Evolutionary conservation across 176 grass and related monocot genomes (phyloP).

Genomic region (Elaeis guineensis): DNA sequence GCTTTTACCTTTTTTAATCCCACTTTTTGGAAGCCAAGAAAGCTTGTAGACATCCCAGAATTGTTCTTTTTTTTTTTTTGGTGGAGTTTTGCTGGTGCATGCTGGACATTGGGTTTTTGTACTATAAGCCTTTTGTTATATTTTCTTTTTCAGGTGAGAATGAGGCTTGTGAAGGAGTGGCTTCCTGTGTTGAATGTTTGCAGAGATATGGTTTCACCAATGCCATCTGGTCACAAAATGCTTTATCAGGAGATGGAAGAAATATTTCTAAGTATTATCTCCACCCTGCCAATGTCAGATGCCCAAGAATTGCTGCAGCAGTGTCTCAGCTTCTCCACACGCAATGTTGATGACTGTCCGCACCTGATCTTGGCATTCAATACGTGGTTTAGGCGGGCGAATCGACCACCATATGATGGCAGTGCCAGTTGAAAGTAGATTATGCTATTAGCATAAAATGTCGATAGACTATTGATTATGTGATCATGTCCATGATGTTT

Average conservation of each 20-base stretch:
- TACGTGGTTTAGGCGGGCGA: constrained; percentile 41
- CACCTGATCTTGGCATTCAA: constrained; percentile 33
- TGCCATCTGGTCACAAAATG: constrained; percentile 42
- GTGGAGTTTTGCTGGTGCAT: no score
- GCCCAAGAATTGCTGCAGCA: constrained; percentile 77
- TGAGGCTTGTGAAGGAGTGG: constrained; percentile 62
- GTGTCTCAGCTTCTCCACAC: constrained; percentile 72
- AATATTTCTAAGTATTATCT: constrained; percentile 77
- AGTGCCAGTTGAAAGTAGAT: no score
- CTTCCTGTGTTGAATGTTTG: constrained; percentile 77
- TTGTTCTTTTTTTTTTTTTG: no score
- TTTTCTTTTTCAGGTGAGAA: constrained; percentile 47
- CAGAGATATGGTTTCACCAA: constrained; percentile 46
- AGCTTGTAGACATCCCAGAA: no score
- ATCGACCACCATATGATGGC: constrained; percentile 28
- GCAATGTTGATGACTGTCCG: constrained; percentile 41
- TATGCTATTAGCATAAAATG: no score
- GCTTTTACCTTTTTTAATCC: no score
- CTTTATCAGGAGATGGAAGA: constrained; percentile 71
- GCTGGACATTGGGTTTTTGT: not conserved
- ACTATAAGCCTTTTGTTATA: not conserved
- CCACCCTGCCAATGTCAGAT: constrained; percentile 49
- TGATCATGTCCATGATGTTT: no score
- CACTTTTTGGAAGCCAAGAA: no score
- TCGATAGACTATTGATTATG: no score